These are phyloP conservation scores for Ambrosia artemisiifolia DNA, from an alignment of 129 eudicot species.

Conservation along the genomic window DNA sequence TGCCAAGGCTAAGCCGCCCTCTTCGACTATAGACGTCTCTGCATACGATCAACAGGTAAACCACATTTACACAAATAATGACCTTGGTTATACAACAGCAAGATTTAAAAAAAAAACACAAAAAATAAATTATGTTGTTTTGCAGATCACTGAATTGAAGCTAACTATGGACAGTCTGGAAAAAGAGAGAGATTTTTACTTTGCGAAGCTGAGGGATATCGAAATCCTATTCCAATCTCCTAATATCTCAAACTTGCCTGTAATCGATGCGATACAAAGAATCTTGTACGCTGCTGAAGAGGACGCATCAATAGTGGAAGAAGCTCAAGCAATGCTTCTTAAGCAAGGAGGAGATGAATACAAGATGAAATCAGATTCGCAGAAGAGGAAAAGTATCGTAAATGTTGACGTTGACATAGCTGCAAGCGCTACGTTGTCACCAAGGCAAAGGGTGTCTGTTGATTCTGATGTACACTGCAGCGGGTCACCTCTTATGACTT, in stretches of 20 bases:
- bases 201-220: constrained; percentile 82
- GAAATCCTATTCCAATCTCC: constrained; percentile 85
- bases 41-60: constrained; percentile 74
- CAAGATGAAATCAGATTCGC: constrained; percentile 20
- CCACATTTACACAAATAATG: background rate
- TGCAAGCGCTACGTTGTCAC: constrained; percentile 58
- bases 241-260: constrained; percentile 59
- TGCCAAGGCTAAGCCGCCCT: constrained; percentile 58
- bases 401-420: constrained; percentile 72
- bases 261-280: constrained; percentile 66
- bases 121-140: background rate
- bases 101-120: background rate
- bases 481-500: constrained; percentile 75
- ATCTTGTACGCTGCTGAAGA: constrained; percentile 81
- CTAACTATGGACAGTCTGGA: constrained; percentile 77
- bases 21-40: constrained; percentile 46
- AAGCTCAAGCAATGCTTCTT: constrained; percentile 67
- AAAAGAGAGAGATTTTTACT: constrained; percentile 94
- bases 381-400: constrained; percentile 68
- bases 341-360: constrained; percentile 20
- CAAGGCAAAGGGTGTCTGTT: constrained; percentile 79
- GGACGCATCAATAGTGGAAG: constrained; percentile 69
- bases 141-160: constrained; percentile 86
- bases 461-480: constrained; percentile 88
- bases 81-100: background rate